Percentiles rank a stretch among this genome's conserved stretches.
Evolutionary conservation across 139 green algal genomes (phyloP).

Genomic region (Tetratostichococcus sp.): DNA sequence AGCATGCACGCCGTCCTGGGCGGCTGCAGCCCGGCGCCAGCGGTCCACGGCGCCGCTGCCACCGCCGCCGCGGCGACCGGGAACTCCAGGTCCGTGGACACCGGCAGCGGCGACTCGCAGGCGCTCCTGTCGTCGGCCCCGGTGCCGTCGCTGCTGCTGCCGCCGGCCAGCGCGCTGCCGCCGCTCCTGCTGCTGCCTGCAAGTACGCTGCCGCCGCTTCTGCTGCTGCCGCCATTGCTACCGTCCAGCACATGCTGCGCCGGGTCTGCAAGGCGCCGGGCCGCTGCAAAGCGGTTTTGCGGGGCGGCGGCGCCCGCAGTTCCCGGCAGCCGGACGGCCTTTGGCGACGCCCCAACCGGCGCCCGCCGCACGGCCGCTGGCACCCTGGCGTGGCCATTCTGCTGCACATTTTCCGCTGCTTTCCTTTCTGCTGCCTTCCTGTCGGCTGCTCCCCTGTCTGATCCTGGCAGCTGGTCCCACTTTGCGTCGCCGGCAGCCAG

Average conservation of each 20-base stretch:
- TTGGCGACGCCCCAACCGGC: not conserved
- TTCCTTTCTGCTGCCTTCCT: too few relatives aligned
- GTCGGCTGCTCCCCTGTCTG: too few relatives aligned
- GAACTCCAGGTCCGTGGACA: not conserved
- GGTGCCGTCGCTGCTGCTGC: too few relatives aligned
- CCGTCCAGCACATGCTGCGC: too few relatives aligned
- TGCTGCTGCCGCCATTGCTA: not conserved
- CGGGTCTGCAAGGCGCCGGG: not conserved
- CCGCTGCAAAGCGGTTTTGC: too few relatives aligned
- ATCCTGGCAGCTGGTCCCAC: too few relatives aligned
- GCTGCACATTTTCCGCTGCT: too few relatives aligned
- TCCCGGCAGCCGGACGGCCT: not conserved
- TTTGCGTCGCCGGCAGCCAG: too few relatives aligned
- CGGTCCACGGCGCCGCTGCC: not conserved
- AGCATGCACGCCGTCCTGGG: not conserved
- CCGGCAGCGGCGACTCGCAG: not conserved
- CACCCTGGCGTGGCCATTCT: not conserved
- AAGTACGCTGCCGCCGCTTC: too few relatives aligned
- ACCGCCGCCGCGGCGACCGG: not conserved
- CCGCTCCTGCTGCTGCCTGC: not conserved
- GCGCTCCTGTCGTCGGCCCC: too few relatives aligned
- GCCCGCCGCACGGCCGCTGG: not conserved
- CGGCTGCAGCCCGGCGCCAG: not conserved
- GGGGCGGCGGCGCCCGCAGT: too few relatives aligned
- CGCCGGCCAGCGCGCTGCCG: too few relatives aligned